Evolutionary conservation across 2,329 filamentous ascomycete species (phyloP).

Genomic region (Colletotrichum truncatum): DNA sequence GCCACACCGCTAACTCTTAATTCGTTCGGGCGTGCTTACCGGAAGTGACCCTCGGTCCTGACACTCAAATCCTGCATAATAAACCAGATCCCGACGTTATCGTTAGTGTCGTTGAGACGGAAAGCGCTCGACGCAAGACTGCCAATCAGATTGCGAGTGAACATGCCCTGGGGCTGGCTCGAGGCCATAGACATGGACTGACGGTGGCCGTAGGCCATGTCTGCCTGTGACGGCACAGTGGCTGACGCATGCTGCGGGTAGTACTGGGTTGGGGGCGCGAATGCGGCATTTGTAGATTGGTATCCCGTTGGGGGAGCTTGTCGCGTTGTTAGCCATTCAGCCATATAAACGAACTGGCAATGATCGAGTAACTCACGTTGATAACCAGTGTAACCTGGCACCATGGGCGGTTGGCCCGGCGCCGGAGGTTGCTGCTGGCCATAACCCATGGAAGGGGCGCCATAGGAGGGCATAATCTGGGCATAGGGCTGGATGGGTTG

Average conservation of each 20-base stretch:
- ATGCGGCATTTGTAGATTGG: constrained; percentile 38
- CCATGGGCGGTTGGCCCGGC: constrained; percentile 2
- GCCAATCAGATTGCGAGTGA: constrained; percentile 93
- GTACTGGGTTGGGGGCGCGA: constrained; percentile 48
- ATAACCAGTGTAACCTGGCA: constrained; percentile 13
- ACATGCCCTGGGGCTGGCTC: constrained; percentile 81
- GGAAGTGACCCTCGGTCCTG: constrained; percentile 88
- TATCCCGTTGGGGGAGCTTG: constrained; percentile 4
- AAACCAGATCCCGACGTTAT: constrained; percentile 94
- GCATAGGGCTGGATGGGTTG: constrained; percentile 27
- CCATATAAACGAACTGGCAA: neutral
- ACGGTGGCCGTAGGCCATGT: constrained; percentile 38
- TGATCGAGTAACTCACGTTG: constrained; percentile 11
- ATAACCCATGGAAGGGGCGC: constrained; percentile 10
- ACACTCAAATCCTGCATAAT: constrained; percentile 95
- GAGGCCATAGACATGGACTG: constrained; percentile 43
- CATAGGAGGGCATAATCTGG: constrained; percentile 33
- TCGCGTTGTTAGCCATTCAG: neutral
- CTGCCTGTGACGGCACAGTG: constrained; percentile 38
- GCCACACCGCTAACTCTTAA: neutral
- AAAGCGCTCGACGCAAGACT: constrained; percentile 91
- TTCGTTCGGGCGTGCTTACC: constrained; percentile 62
- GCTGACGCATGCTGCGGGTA: constrained; percentile 43
- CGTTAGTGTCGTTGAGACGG: constrained; percentile 79
- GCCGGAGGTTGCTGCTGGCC: constrained; percentile 19